Percentiles rank a stretch among this genome's conserved stretches.
phyloP scores from a whole-genome alignment of 345 rosid genomes.

The Syzygium aqueum region DNA sequence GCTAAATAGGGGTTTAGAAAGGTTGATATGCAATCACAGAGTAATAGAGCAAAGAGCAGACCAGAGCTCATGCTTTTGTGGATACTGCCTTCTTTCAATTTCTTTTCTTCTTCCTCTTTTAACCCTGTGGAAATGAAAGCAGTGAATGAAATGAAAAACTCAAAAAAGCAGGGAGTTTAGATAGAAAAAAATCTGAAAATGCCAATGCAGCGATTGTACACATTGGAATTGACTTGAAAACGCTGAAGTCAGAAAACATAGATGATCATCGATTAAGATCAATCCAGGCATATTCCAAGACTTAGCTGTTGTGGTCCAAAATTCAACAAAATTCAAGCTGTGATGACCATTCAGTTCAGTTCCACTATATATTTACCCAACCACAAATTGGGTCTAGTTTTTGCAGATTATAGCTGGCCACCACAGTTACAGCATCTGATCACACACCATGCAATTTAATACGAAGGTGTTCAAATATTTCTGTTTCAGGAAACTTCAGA shows the following conservation, averaged over 20 bases:
- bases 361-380: neutral
- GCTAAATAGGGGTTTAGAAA: neutral
- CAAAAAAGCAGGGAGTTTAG: neutral
- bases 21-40: neutral
- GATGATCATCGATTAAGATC: neutral
- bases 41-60: conserved; percentile 10
- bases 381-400: neutral
- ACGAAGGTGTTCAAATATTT: neutral
- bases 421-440: neutral
- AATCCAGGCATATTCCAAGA: neutral
- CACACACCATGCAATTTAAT: neutral
- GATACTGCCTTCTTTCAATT: conserved; percentile 48
- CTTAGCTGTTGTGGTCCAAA: neutral
- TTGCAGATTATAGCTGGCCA: neutral
- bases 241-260: neutral
- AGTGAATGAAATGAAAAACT: neutral
- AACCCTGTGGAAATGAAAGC: conserved; percentile 32
- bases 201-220: neutral
- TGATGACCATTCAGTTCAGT: neutral
- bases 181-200: neutral
- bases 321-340: neutral
- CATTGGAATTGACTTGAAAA: neutral
- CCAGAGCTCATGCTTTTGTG: conserved; percentile 32
- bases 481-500: neutral
- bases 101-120: conserved; percentile 79